Base-by-base conservation (phyloP, 2,329 filamentous ascomycete genomes). In the Tympanopsis confertula region DNA sequence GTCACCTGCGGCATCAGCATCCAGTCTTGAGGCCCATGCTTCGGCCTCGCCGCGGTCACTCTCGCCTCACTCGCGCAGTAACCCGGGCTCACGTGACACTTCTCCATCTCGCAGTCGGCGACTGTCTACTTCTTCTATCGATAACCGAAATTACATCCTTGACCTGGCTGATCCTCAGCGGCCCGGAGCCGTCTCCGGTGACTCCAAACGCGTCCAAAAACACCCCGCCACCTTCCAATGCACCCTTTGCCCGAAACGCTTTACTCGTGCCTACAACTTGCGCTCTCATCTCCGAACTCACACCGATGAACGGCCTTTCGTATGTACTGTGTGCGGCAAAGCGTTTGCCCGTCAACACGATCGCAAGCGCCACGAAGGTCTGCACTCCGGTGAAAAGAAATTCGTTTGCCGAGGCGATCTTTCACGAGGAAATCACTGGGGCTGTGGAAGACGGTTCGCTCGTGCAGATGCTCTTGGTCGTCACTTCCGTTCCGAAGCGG, bases 151-250 rank as follows among this genome's bases (percentile, higher is more conserved):
- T 50, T 82, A 94, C 52, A 91, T 94, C n/a, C 66, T 96, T 29
- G 86, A 88, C 43, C 71, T 96, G 13, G 89, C 87, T 10, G 86
- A 95, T 56, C 88, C 74, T 4, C 71, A 73, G 38, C 62, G 59
- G 32, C 48, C 53, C 28, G 65, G 71, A 12, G 65, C 65, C 33
- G 76, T 80, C 35, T 71, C 67, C 28, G 63, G 62, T 22, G 68
- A 69, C 40, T 55, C 76, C 4, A 93, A 91, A 55, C 79, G 91
- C n/a, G 79, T 86, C 1, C 91, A 98, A 57, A 98, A 98, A 54
- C 91, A 98, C 49, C 91, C 91, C 0, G 91, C 91, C 5, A 98
- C 88, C 0, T 98, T 96, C 61, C 88, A 96, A 54, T 98, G 91
- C 57, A 84, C 64, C 7, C 66, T 96, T 5, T 98, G 91, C 50